Conservation (phyloP, 306 rosid species). For the Morella rubra region DNA sequence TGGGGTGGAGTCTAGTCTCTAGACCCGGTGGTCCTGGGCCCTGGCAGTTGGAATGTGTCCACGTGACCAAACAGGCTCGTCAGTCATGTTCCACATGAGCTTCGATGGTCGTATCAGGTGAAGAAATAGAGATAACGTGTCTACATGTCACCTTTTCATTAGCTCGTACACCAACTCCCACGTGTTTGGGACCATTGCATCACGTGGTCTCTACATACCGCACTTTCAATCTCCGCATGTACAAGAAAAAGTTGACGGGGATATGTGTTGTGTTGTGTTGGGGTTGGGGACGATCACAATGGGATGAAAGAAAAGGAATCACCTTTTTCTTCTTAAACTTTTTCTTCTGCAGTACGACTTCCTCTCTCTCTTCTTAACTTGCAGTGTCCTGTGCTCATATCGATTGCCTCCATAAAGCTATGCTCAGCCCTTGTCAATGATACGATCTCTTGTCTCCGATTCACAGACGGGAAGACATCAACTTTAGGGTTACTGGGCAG, state of each 20-base stretch:
- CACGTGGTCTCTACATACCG: not conserved
- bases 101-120: not conserved
- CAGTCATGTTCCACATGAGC: not conserved
- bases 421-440: not conserved
- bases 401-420: not conserved
- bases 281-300: no score
- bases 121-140: not conserved
- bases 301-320: no score
- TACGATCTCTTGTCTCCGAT: not conserved
- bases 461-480: no score
- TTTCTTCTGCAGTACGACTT: not conserved
- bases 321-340: no score
- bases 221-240: not conserved
- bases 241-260: not conserved
- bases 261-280: no score
- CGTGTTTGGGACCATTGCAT: not conserved
- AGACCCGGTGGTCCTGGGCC: no score
- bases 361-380: not conserved
- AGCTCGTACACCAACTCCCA: not conserved
- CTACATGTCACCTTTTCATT: not conserved
- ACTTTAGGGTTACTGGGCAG: not conserved
- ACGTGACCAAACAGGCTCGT: not conserved
- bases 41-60: no score
- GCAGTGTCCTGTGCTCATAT: not conserved
- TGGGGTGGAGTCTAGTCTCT: no score